Evolutionary conservation across 805 yeast species (phyloP), one percentile per base, ranked within the genome.

Genomic region (Metschnikowia chrysomelidarum): DNA sequence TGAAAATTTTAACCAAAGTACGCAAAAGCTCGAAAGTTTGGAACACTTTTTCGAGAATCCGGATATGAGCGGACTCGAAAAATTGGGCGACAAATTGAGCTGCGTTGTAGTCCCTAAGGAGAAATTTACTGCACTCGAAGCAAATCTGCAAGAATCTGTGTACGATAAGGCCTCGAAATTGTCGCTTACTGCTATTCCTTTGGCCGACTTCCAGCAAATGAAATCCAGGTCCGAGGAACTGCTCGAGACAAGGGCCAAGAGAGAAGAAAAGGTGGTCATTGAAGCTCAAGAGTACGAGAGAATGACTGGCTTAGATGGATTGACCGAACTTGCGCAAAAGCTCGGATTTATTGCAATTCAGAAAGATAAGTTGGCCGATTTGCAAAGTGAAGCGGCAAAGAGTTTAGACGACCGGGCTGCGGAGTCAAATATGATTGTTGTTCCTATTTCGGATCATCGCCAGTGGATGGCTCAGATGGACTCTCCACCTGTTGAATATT

Each of bases 161-260:
- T 33, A 33, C 15, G 49, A 45, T 3, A 45, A 38, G 24, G 48
- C 49, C 3, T 15, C 14, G 22, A 32, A 32, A 2, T 17, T 33
- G 26, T 44, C 49, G 1, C 21, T 45, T 26, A 32, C 34, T 17
- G 48, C 42, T 2, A 28, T 45, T 9, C 46, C 46, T 2, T 23
- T 24, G 4, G 2, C 33, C 7, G 50, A 46, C 18, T 35, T 28
- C 16, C 11, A 32, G n/a, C 10, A 17, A 7, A 24, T 46, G 36
- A 35, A 38, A 14, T 15, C 30, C 3, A 13, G 11, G 4, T 34
- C 40, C 3, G 34, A 24, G 4, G 47, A 46, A 12, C 12, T 32
- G 3, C 36, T 46, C 14, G 41, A 40, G 19, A 19, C 27, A 5
- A 40, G 34, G 22, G 49, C 49, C 2, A 15, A 19, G 6, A 37